A percentile compares a stretch with the other conserved stretches of the same genome.
Conservation (phyloP, 495 filamentous ascomycete genomes). For the Aspergillus campestris region DNA sequence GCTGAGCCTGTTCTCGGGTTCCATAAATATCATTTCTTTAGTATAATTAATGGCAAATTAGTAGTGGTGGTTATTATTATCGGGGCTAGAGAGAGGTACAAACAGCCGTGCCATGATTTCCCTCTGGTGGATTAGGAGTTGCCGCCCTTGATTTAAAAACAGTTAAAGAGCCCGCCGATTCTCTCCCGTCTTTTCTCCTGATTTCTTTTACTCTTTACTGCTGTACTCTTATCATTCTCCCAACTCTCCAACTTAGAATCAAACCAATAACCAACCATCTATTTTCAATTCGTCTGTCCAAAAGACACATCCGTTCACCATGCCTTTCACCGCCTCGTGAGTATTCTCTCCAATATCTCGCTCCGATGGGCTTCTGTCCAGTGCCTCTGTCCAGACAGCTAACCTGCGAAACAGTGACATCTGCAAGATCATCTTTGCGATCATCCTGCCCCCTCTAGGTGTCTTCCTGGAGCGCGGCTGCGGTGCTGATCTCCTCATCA, state of each 20-base stretch:
- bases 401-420: slow-evolving; percentile 53
- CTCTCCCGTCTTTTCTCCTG: slow-evolving; percentile 3
- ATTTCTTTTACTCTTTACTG: neutral
- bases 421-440: slow-evolving; percentile 84
- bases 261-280: neutral
- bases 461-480: slow-evolving; percentile 89
- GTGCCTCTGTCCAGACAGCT: neutral
- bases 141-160: slow-evolving; percentile 3
- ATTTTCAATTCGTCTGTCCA: neutral
- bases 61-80: neutral
- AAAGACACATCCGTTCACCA: slow-evolving; percentile 20
- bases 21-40: too few species aligned
- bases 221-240: neutral
- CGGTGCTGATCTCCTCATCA: slow-evolving; percentile 75
- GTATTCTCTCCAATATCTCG: slow-evolving; percentile 12
- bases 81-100: too few species aligned
- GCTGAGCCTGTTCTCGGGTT: too few species aligned
- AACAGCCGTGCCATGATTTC: too few species aligned
- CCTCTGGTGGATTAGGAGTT: neutral
- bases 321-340: slow-evolving; percentile 61
- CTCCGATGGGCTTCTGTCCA: neutral
- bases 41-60: too few species aligned
- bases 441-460: slow-evolving; percentile 80
- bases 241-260: too few species aligned
- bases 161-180: slow-evolving; percentile 4